Conservation (phyloP, 73 alveolate species). For the Paraurostyla sp. region DNA sequence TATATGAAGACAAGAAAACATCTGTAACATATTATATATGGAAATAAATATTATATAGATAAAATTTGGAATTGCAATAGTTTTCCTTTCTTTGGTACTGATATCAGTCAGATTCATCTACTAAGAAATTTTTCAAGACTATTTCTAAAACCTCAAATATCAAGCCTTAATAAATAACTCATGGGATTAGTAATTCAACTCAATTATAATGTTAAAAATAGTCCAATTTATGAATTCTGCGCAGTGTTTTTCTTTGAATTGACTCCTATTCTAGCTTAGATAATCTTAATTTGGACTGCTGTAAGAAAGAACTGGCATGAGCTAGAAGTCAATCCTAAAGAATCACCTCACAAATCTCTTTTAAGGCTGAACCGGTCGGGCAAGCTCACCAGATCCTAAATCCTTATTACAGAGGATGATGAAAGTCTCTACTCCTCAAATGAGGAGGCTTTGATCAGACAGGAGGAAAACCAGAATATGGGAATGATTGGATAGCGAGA, state of each 20-base stretch:
- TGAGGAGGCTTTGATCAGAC: background rate
- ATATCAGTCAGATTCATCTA: slow-evolving; percentile 8
- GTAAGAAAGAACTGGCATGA: background rate
- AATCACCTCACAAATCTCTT: no score
- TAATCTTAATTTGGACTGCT: slow-evolving; percentile 15
- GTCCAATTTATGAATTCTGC: slow-evolving; percentile 35
- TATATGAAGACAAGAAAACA: slow-evolving; percentile 25
- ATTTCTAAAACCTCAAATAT: background rate
- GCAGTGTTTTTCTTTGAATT: slow-evolving; percentile 40
- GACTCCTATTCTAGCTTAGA: slow-evolving; percentile 2
- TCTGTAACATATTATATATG: background rate
- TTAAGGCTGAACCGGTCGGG: no score
- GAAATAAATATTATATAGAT: background rate
- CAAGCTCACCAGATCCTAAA: no score
- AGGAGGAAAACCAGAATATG: background rate
- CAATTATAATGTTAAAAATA: background rate
- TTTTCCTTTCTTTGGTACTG: background rate
- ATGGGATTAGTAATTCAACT: slow-evolving; percentile 10
- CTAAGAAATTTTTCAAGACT: background rate
- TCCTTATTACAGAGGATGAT: background rate
- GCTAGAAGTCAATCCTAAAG: background rate
- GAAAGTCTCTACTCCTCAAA: slow-evolving; percentile 3
- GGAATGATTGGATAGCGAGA: background rate
- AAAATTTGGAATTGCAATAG: slow-evolving; percentile 4
- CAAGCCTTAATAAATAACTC: background rate